Evolutionary conservation across 768 basidiomycete genomes (phyloP).

Genomic region (Heimioporus sp.): DNA sequence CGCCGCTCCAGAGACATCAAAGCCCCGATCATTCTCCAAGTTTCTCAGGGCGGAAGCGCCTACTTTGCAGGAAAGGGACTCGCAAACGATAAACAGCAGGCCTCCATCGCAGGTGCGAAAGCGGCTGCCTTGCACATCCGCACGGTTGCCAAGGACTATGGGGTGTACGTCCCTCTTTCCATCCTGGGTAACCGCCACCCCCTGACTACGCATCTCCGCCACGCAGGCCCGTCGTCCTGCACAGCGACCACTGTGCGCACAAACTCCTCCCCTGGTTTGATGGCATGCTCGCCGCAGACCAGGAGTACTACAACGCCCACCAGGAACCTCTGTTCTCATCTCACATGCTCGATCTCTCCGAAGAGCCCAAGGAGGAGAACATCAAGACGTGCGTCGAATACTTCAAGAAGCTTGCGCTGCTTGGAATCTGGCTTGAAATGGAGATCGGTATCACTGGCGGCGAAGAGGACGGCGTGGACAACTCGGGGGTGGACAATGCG

Average conservation of each 20-base stretch:
- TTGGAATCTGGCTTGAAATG: constrained; percentile 99
- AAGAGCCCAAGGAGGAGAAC: constrained; percentile 90
- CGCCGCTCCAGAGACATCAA: constrained; percentile 74
- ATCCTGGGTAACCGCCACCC: not conserved
- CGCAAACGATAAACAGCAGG: constrained; percentile 92
- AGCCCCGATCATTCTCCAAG: constrained; percentile 95
- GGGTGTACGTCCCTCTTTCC: constrained; percentile 62
- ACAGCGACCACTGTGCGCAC: constrained; percentile 98
- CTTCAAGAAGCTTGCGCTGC: constrained; percentile 90
- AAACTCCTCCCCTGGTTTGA: constrained; percentile 99
- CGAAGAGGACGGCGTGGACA: constrained; percentile 99
- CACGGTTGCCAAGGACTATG: constrained; percentile 83
- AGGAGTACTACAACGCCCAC: constrained; percentile 89
- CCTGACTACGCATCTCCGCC: not conserved
- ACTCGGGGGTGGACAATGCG: constrained; percentile 91
- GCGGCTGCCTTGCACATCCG: constrained; percentile 93
- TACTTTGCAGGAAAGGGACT: constrained; percentile 98
- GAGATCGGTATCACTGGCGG: constrained; percentile 99
- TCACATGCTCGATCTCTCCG: constrained; percentile 99
- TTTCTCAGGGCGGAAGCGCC: constrained; percentile 95
- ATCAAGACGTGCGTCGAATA: constrained; percentile 92
- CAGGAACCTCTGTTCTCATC: constrained; percentile 89
- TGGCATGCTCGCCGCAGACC: constrained; percentile 96
- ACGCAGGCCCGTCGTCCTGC: constrained; percentile 87
- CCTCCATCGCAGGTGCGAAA: constrained; percentile 88